Evolutionary conservation across 345 rosid species (phyloP).

Genomic region (Schrenkiella parvula): DNA sequence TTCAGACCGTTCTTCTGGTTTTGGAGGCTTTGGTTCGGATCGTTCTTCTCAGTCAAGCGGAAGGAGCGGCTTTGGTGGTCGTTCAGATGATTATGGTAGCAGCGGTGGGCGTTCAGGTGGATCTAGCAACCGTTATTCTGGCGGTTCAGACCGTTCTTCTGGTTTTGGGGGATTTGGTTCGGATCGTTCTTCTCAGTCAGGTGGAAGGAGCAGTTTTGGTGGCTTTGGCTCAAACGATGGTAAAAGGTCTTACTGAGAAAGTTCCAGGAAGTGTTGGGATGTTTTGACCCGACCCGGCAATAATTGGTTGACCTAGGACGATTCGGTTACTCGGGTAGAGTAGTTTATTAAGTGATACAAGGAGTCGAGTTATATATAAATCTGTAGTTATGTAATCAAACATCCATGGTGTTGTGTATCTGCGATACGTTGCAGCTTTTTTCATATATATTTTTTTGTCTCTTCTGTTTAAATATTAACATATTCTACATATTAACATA

Average conservation of each 20-base stretch:
- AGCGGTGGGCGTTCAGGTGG: slow-evolving; percentile 31
- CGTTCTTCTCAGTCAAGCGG: slow-evolving; percentile 43
- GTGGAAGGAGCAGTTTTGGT: slow-evolving; percentile 39
- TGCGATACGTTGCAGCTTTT: not conserved
- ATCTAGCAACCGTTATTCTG: slow-evolving; percentile 19
- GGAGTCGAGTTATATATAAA: slow-evolving; percentile 9
- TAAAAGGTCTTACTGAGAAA: slow-evolving; percentile 20
- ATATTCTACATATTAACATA: not conserved
- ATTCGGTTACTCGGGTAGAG: slow-evolving; percentile 8
- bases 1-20: slow-evolving; percentile 32
- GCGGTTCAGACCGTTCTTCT: slow-evolving; percentile 39
- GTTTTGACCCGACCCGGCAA: slow-evolving; percentile 18
- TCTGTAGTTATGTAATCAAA: slow-evolving; percentile 25
- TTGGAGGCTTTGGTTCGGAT: slow-evolving; percentile 40
- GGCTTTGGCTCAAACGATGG: slow-evolving; percentile 34
- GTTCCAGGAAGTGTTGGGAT: not conserved
- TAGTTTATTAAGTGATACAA: slow-evolving; percentile 5
- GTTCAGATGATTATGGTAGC: slow-evolving; percentile 23
- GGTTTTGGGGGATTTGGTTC: slow-evolving; percentile 39
- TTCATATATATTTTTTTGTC: no score
- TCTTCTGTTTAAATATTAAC: no score
- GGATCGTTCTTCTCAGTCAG: slow-evolving; percentile 36
- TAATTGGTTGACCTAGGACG: slow-evolving; percentile 12
- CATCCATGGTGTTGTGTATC: not conserved
- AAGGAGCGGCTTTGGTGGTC: slow-evolving; percentile 23